Conservation (phyloP, 1,284 basidiomycete genomes). For the Athelia psychrophila region DNA sequence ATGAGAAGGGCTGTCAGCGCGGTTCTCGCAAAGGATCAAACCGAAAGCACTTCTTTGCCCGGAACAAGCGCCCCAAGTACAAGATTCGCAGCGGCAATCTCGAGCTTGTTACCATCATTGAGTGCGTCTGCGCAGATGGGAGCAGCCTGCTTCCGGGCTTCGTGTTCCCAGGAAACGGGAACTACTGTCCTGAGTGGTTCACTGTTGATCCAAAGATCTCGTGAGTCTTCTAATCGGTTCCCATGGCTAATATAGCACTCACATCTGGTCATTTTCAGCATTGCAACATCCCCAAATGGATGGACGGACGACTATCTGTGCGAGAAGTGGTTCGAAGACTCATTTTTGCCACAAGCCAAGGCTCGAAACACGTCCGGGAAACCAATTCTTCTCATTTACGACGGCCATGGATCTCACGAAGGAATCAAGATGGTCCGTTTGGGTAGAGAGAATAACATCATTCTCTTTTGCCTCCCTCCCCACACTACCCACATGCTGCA, state of each 20-base stretch:
- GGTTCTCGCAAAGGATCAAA: conserved; percentile 17
- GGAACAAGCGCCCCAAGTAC: conserved; percentile 6
- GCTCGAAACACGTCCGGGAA: conserved; percentile 5
- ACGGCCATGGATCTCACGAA: conserved; percentile 19
- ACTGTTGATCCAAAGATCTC: conserved; percentile 7
- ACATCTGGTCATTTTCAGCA: conserved; percentile 4
- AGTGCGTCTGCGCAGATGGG: conserved; percentile 25
- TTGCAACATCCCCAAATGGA: conserved; percentile 24
- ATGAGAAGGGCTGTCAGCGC: conserved; percentile 24
- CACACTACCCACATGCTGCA: conserved; percentile 19
- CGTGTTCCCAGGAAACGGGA: conserved; percentile 16
- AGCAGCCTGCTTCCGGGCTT: conserved; percentile 14
- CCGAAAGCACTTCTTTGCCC: conserved; percentile 16
- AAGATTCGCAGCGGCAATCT: conserved; percentile 17
- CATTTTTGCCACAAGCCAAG: conserved; percentile 22
- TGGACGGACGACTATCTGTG: conserved; percentile 30
- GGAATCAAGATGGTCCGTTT: conserved; percentile 7
- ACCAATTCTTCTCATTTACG: conserved; percentile 18
- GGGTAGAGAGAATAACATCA: conserved; percentile 11
- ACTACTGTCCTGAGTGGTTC: conserved; percentile 11
- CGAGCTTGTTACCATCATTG: conserved; percentile 28
- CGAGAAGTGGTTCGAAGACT: conserved; percentile 24
- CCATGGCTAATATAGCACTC: not conserved
- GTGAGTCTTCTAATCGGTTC: conserved; percentile 1
- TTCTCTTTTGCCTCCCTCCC: conserved; percentile 12